These are phyloP conservation scores for Suhomyces bokatorum DNA, from an alignment of 1,139 yeast species.

Conservation along the genomic window DNA sequence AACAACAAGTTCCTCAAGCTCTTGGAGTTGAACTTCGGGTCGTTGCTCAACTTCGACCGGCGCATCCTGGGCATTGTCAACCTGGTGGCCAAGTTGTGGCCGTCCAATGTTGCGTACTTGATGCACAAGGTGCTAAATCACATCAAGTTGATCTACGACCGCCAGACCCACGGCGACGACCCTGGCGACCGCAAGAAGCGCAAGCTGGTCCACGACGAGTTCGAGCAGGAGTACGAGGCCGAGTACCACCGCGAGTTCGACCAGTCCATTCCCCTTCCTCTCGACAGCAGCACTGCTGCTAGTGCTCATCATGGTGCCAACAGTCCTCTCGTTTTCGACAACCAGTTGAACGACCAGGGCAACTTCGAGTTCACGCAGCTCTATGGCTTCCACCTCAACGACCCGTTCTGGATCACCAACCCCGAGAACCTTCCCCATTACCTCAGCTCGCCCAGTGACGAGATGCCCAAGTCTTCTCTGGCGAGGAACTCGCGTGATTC, in stretches of 20 bases:
- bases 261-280: conserved; percentile 1
- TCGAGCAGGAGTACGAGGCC: conserved; percentile 1
- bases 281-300: not conserved
- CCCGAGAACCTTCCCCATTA: conserved; percentile 44
- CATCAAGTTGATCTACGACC: conserved; percentile 29
- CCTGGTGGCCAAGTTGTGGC: conserved; percentile 35
- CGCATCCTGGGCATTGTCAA: conserved; percentile 21
- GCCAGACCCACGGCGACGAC: conserved; percentile 16
- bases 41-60: conserved; percentile 29
- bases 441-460: conserved; percentile 39
- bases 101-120: conserved; percentile 36
- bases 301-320: not conserved
- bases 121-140: conserved; percentile 35
- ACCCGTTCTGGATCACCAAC: conserved; percentile 47
- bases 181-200: conserved; percentile 3
- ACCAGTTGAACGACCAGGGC: conserved; percentile 3
- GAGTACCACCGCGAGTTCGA: conserved; percentile 1
- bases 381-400: conserved; percentile 35
- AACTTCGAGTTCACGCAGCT: conserved; percentile 13
- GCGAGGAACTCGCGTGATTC: not conserved
- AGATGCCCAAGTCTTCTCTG: conserved; percentile 12
- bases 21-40: conserved; percentile 27
- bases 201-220: conserved; percentile 3
- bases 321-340: conserved; percentile 3
- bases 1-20: conserved; percentile 25